Evolutionary conservation across 495 filamentous ascomycete genomes (phyloP).

Genomic region (Friedmanniomyces endolithicus): DNA sequence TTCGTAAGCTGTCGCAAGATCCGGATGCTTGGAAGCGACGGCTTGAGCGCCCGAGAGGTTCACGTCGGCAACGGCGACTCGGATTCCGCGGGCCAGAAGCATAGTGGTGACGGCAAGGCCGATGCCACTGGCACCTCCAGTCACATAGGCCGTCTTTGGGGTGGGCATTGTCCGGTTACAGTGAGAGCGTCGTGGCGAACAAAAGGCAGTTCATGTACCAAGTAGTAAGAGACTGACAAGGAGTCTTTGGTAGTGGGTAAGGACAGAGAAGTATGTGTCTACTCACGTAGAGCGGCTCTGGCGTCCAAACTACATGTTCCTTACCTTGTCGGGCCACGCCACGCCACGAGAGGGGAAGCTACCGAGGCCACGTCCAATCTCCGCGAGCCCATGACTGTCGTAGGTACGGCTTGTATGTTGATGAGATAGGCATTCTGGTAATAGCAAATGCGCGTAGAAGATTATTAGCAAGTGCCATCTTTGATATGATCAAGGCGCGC

Average conservation of each 20-base stretch:
- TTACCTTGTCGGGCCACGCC: background rate
- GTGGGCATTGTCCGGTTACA: background rate
- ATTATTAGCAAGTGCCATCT: no score
- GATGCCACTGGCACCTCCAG: constrained; percentile 20
- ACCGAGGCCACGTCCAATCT: background rate
- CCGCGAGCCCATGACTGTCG: background rate
- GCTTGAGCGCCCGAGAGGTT: constrained; percentile 14
- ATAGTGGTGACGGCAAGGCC: constrained; percentile 16
- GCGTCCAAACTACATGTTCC: no score
- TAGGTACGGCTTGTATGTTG: no score
- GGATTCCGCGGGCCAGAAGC: constrained; percentile 11
- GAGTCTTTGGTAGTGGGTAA: no score
- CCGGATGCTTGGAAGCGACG: background rate
- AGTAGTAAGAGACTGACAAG: no score
- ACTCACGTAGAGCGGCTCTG: no score
- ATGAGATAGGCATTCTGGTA: no score
- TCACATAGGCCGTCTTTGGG: background rate
- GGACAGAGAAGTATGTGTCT: no score
- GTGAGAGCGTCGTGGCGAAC: no score
- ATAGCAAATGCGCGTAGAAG: no score
- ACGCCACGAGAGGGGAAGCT: background rate
- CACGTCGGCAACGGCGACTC: constrained; percentile 16
- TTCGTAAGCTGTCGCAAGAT: constrained; percentile 3
- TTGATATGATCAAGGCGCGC: no score
- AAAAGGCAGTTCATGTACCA: no score